Conservation (phyloP, 2,329 filamentous ascomycete genomes). For the Leptographium procerum region DNA sequence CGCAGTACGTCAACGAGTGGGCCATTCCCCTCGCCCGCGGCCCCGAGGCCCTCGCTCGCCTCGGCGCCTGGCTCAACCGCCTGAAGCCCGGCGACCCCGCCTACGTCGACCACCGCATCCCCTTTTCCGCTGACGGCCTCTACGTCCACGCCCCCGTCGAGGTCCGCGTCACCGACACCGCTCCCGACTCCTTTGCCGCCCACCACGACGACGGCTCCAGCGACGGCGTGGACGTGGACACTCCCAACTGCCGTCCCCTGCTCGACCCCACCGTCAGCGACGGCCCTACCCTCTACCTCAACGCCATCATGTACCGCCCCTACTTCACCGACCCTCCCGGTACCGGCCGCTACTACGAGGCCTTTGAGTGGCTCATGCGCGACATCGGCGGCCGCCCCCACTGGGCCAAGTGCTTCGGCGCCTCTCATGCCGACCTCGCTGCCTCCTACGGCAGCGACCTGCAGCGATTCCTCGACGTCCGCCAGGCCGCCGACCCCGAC, state of each 20-base stretch:
- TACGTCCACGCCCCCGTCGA: constrained; percentile 72
- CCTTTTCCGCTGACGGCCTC: constrained; percentile 54
- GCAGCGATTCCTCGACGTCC: constrained; percentile 48
- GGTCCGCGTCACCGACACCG: constrained; percentile 60
- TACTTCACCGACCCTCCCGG: constrained; percentile 61
- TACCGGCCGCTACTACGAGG: constrained; percentile 59
- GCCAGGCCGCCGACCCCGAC: constrained; percentile 56
- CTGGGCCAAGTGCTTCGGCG: constrained; percentile 71
- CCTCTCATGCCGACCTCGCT: constrained; percentile 41
- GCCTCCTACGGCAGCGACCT: constrained; percentile 52
- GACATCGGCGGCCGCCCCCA: constrained; percentile 64
- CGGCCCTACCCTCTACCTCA: constrained; percentile 64
- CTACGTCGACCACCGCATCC: constrained; percentile 52
- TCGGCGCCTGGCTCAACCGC: constrained; percentile 77
- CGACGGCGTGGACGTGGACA: neutral
- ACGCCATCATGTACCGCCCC: constrained; percentile 68
- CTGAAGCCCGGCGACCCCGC: constrained; percentile 41
- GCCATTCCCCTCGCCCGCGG: constrained; percentile 77
- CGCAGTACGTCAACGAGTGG: constrained; percentile 99
- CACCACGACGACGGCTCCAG: constrained; percentile 20
- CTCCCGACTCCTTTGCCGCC: constrained; percentile 9
- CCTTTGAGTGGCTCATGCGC: constrained; percentile 73
- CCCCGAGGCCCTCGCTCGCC: constrained; percentile 71
- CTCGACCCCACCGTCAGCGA: constrained; percentile 53
- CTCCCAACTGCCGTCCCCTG: constrained; percentile 16